Evolutionary conservation across 495 filamentous ascomycete species (phyloP).

Genomic region (Talaromyces trachyspermus): DNA sequence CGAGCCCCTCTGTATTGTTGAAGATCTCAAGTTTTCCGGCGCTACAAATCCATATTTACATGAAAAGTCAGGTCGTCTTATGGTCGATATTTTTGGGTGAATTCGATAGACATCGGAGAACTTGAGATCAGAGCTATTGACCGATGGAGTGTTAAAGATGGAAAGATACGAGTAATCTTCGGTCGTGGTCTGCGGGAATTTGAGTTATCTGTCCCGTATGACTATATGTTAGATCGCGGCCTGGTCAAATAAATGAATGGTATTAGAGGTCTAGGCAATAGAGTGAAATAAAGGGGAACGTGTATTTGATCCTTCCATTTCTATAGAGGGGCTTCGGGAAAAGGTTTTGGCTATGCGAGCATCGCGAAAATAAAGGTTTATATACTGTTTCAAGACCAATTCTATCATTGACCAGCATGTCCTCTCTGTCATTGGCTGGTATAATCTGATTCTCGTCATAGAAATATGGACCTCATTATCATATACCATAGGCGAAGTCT

Average conservation of each 20-base stretch:
- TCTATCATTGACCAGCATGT: no score
- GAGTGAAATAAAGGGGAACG: no score
- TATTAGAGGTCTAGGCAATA: no score
- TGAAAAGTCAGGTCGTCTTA: background rate
- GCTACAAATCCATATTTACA: background rate
- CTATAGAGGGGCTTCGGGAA: no score
- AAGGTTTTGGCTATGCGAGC: no score
- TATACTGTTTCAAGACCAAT: no score
- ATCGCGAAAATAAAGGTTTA: no score
- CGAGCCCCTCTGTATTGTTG: background rate
- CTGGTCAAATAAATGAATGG: background rate
- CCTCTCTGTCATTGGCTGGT: no score
- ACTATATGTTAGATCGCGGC: constrained; percentile 1
- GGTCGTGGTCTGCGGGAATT: background rate
- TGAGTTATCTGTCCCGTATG: background rate
- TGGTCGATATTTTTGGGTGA: background rate
- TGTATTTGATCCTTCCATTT: no score
- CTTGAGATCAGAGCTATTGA: constrained; percentile 1
- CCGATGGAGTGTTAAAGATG: background rate
- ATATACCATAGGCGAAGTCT: no score
- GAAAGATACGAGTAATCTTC: background rate
- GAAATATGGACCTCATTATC: no score
- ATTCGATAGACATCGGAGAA: background rate
- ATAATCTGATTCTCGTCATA: no score
- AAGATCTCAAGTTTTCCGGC: background rate